Percentiles rank a stretch among this genome's conserved stretches.
phyloP scores from a whole-genome alignment of 2,329 filamentous ascomycete genomes.

The Claviceps maximensis region DNA sequence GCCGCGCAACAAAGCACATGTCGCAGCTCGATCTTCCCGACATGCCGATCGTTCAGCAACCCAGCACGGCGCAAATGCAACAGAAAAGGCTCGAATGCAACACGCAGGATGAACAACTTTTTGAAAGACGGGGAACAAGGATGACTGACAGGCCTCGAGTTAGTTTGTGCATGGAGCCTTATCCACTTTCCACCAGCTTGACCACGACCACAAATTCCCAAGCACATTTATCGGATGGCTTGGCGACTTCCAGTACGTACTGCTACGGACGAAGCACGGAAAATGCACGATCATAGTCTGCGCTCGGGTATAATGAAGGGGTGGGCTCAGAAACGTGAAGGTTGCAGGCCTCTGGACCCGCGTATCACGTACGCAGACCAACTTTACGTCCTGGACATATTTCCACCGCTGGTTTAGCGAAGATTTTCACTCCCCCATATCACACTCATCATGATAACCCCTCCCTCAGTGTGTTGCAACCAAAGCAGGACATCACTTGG shows the following conservation, averaged over 20 bases:
- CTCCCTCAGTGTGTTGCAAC: neutral
- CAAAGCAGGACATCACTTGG: neutral
- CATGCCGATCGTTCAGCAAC: neutral
- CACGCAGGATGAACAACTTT: neutral
- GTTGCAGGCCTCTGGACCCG: neutral
- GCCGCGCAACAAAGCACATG: neutral
- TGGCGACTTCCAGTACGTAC: conserved; percentile 4
- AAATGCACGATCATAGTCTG: conserved; percentile 5
- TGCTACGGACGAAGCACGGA: neutral
- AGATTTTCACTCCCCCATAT: neutral
- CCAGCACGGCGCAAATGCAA: neutral
- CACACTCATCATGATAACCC: neutral
- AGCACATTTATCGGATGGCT: neutral
- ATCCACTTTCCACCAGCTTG: conserved; percentile 9
- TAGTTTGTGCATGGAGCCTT: conserved; percentile 12
- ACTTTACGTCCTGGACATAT: too few relatives aligned
- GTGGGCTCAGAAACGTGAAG: neutral
- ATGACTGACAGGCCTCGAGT: conserved; percentile 7
- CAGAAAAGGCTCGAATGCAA: conserved; percentile 1
- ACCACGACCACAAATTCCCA: conserved; percentile 6
- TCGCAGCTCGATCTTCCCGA: neutral
- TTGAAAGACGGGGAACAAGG: conserved; percentile 5
- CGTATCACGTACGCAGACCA: neutral
- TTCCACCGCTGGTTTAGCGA: neutral
- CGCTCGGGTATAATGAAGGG: conserved; percentile 12